Base-by-base conservation (phyloP, 2,329 filamentous ascomycete genomes). In the Kalmusia sp. region DNA sequence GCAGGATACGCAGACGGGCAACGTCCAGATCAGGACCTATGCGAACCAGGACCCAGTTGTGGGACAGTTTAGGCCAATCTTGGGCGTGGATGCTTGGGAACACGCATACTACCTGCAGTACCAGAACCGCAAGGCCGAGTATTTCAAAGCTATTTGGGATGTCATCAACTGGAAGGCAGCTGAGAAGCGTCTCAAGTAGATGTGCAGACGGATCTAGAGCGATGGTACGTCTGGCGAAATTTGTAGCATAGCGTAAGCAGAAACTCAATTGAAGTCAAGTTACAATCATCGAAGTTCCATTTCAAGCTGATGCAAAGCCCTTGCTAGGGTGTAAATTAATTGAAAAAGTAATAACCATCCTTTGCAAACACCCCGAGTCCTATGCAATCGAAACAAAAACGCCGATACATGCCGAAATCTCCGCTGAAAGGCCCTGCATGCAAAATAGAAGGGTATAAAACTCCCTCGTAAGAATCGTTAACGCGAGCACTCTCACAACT, bases 61-160 rank as follows among this genome's bases (percentile, higher is more conserved):
- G 12, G 92, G 92, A 44, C 89, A 89, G 74, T 91, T 89, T 73
- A 83, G 87, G 68, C 93, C 93, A 31, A 81, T 97, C 43, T 80
- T 97, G 40, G 93, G 93, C 52, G 89, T 97, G 69, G 93, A 97
- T 80, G 93, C 92, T 49, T 96, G 92, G 92, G 92, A 96, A 83
- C 92, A 96, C 79, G 92, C 92, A 47, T 96, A 96, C 82, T 96
- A 96, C 80, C 83, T 96, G 58, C 91, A 96, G 81, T 96, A 96
- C 80, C 85, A 96, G 86, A 96, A 96, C 84, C 88, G 92, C 77
- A 96, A 96, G 87, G 92, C 89, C 52, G 92, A 96, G 81, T 96
- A 96, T 83, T 96, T 96, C 78, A 85, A 85, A 68, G 91, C 91
- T 54, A 89, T 96, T 74, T 96, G 93, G 93, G 91, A 96, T 65